These are phyloP conservation scores for Zasmidium citrigriseum DNA, from an alignment of 2,329 filamentous ascomycete genomes.

Conservation along the genomic window DNA sequence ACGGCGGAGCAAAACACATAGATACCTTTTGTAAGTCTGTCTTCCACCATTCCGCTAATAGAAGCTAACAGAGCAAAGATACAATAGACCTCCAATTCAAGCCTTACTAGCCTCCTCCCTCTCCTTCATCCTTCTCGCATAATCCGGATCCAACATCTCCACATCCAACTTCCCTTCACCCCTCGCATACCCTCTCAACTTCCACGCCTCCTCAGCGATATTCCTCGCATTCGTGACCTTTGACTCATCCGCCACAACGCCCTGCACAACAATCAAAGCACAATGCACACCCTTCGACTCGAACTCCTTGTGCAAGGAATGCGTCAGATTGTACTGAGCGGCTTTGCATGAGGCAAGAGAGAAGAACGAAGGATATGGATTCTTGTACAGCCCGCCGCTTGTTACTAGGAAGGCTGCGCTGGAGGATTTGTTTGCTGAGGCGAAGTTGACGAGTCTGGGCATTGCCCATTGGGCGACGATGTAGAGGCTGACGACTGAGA, in stretches of 20 bases:
- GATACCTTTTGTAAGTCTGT: too few relatives aligned
- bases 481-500: conserved; percentile 50
- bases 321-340: conserved; percentile 51
- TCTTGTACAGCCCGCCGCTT: conserved; percentile 45
- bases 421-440: conserved; percentile 16
- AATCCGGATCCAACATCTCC: conserved; percentile 23
- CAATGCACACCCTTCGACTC: conserved; percentile 44
- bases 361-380: conserved; percentile 41
- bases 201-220: conserved; percentile 48
- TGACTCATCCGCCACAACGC: conserved; percentile 41
- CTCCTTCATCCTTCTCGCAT: conserved; percentile 18
- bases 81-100: neutral
- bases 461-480: conserved; percentile 47
- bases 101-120: conserved; percentile 1
- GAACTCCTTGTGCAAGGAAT: conserved; percentile 46
- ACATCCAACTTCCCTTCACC: conserved; percentile 39
- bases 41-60: neutral
- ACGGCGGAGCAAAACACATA: too few relatives aligned
- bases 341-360: conserved; percentile 52
- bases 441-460: conserved; percentile 38
- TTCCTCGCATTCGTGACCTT: conserved; percentile 44
- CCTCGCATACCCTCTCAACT: conserved; percentile 41
- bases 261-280: conserved; percentile 48
- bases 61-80: neutral
- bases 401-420: conserved; percentile 52